Evolutionary conservation across 805 yeast genomes (phyloP).

Genomic region (Metschnikowia matae): DNA sequence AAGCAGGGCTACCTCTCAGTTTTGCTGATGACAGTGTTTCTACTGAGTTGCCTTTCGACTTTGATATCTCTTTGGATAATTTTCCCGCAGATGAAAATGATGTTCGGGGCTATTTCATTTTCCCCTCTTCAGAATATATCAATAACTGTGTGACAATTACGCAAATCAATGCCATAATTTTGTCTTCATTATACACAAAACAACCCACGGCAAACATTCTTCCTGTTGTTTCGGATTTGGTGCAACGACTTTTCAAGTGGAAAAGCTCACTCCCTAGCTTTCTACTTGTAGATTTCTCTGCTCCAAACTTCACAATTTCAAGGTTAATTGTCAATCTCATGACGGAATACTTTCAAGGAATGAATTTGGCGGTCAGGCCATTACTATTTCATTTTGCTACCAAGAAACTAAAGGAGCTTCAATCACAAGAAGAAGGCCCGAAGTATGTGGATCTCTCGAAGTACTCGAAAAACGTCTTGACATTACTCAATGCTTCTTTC

Average conservation of each 20-base stretch:
- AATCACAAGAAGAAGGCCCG: constrained; percentile 37
- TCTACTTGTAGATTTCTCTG: constrained; percentile 58
- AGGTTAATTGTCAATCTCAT: constrained; percentile 68
- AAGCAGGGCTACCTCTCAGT: constrained; percentile 75
- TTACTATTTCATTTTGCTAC: constrained; percentile 72
- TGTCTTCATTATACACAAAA: constrained; percentile 65
- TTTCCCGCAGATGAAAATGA: constrained; percentile 43
- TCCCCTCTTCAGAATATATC: constrained; percentile 75
- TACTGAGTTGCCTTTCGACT: constrained; percentile 70
- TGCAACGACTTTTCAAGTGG: constrained; percentile 65
- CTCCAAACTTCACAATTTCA: constrained; percentile 52
- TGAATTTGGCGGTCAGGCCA: constrained; percentile 75
- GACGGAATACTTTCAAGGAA: constrained; percentile 82
- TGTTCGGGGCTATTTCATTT: constrained; percentile 60
- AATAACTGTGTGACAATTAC: constrained; percentile 75
- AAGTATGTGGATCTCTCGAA: constrained; percentile 60
- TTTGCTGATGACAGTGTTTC: constrained; percentile 80
- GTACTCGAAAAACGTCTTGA: constrained; percentile 64
- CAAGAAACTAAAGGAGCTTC: constrained; percentile 51
- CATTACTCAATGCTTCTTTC: constrained; percentile 68
- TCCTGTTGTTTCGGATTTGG: constrained; percentile 68
- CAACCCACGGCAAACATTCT: constrained; percentile 74
- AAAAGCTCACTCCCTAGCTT: constrained; percentile 60
- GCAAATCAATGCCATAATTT: constrained; percentile 69
- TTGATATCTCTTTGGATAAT: constrained; percentile 49